phyloP scores from a whole-genome alignment of 2,329 filamentous ascomycete genomes.

The Aspergillus calidoustus region DNA sequence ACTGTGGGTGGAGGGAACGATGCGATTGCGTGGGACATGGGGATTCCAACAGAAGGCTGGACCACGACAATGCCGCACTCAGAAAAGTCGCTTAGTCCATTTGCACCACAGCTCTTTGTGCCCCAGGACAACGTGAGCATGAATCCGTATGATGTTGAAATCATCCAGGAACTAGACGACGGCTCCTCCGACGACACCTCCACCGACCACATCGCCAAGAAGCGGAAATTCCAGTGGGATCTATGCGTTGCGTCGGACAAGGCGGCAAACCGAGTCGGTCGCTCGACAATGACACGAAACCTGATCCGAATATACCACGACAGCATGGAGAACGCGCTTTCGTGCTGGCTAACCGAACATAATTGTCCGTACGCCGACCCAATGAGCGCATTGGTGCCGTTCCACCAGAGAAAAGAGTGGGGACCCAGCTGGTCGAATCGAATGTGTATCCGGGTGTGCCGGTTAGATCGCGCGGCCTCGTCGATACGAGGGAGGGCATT shows the following conservation, averaged over 20 bases:
- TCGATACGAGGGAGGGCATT: constrained; percentile 3
- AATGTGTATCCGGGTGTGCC: constrained; percentile 9
- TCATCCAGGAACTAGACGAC: neutral
- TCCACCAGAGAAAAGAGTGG: constrained; percentile 3
- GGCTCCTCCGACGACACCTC: neutral
- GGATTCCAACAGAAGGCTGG: neutral
- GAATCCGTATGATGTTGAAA: neutral
- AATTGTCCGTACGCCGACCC: constrained; percentile 11
- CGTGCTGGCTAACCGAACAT: constrained; percentile 12
- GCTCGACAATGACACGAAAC: constrained; percentile 2
- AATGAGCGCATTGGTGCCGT: neutral
- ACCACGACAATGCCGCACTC: neutral
- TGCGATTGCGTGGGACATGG: neutral
- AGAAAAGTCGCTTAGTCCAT: neutral
- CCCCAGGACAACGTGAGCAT: neutral
- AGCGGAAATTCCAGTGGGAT: neutral
- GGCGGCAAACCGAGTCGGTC: neutral
- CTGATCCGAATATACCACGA: constrained; percentile 13
- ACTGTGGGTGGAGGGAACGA: neutral
- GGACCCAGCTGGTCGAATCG: constrained; percentile 11
- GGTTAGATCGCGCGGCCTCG: constrained; percentile 4
- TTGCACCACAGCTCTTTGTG: neutral
- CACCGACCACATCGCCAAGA: neutral
- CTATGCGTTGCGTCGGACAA: constrained; percentile 1
- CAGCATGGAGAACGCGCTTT: constrained; percentile 15